Base-by-base conservation (phyloP, 2,329 filamentous ascomycete genomes). In the Venturia pyrina region DNA sequence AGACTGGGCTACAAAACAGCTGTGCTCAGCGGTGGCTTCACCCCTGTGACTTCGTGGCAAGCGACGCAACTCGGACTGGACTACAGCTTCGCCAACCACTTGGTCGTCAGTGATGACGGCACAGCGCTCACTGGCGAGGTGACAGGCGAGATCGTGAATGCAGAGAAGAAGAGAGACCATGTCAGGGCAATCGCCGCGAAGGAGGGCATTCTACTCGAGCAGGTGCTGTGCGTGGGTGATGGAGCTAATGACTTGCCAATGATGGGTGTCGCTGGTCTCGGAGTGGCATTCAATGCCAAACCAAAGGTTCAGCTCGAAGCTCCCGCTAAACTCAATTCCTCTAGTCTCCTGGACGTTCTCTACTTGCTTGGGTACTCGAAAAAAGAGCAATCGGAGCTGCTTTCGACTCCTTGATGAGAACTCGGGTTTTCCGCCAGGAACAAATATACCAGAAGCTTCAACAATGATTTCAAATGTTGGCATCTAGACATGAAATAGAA, bases 11-110 rank as follows among this genome's bases (percentile, higher is more conserved):
- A 90, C 77, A 93, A 90, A 78, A 91, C 92, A 1, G 95, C 93
- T 0, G 93, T 99, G 5, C 78, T 97, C 41, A 96, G 91, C 43
- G 95, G 95, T 57, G 95, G 95, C 0, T 99, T 99, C 77, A 86
- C 90, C 69, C 93, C 93, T 0, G 79, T 98, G 69, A 96, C 95
- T 0, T 83, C 86, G 66, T 98, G 93, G 91, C 84, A 98, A 44
- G 92, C 90, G 19, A 81, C 81, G 50, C 82, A 91, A 72, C 80
- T 99, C 34, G 91, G 91, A 17, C 85, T 99, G 66, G 90, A 98
- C 76, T 87, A 96, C 73, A 92, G 91, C 0, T 86, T 89, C 74
- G 95, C 95, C 50, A 99, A 99, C 75, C 87, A 93, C 71, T 88
- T 93, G 0, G 83, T 87, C 19, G 81, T 89, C 19, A 85, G 86